Evolutionary conservation across 2,329 filamentous ascomycete genomes (phyloP).

Genomic region (Penicillium sp.): DNA sequence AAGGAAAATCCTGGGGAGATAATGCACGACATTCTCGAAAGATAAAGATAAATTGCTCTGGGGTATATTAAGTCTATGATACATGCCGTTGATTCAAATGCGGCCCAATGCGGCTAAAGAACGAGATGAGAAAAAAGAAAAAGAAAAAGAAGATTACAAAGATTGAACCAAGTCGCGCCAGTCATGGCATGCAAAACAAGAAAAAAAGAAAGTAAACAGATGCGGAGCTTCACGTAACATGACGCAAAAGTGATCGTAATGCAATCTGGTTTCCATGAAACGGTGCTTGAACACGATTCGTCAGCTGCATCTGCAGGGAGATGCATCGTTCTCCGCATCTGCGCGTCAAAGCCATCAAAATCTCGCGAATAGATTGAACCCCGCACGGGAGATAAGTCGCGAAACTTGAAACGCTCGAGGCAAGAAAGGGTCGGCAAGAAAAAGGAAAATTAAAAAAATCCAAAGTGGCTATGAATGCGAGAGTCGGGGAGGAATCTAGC

Average conservation of each 20-base stretch:
- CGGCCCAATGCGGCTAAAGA: constrained; percentile 20
- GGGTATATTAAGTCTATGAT: constrained; percentile 43
- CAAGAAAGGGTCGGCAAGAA: constrained; percentile 4
- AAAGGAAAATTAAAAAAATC: background rate
- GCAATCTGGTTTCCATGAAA: background rate
- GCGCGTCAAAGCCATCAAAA: constrained; percentile 14
- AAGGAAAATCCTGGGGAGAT: constrained; percentile 6
- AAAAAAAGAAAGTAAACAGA: constrained; percentile 1
- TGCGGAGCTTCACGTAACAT: background rate
- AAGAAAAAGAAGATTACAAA: constrained; percentile 13
- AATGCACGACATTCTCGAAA: constrained; percentile 23
- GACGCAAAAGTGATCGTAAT: constrained; percentile 10
- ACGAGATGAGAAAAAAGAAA: constrained; percentile 16
- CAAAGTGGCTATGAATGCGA: constrained; percentile 19
- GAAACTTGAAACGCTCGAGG: constrained; percentile 1
- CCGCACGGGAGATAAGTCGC: background rate
- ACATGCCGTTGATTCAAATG: constrained; percentile 35
- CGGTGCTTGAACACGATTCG: background rate
- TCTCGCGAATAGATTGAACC: constrained; percentile 2
- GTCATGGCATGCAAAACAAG: constrained; percentile 15
- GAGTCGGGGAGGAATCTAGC: constrained; percentile 4
- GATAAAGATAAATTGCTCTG: constrained; percentile 25
- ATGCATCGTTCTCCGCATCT: constrained; percentile 18
- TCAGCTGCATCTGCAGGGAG: background rate
- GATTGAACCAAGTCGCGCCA: background rate